Evolutionary conservation across 805 yeast species (phyloP), one percentile per base, ranked within the genome.

Genomic region (Kockiozyma suomiensis): DNA sequence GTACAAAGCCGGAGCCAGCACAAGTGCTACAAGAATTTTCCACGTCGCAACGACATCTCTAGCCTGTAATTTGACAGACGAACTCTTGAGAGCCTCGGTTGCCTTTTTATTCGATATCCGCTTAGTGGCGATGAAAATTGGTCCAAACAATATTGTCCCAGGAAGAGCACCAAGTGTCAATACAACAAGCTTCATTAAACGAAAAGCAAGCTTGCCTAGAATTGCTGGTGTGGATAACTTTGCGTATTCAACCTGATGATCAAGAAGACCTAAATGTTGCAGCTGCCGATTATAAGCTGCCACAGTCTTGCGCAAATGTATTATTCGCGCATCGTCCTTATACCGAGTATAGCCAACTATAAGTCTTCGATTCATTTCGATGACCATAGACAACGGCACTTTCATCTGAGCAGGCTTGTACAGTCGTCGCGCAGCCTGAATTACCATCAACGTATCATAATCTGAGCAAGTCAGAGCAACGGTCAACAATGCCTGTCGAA

Each of bases 11-110:
- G 99, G 99, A 0, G 97, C 96, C 55, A 90, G 76, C 3, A 92
- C 96, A 82, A 93, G 82, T 37, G 92, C 85, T 37, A 93, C 90
- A 64, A 93, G 78, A 47, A 93, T 86, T 74, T 93, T 93, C 99
- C 99, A 93, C 1, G 98, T 92, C 1, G 98, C 98, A 61, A 93
- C 82, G 23, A 93, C 97, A 73, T 93, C 99, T 58, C 85, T 87
- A 21, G 96, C 98, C 70, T 85, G 85, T 61, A 93, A 86, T 73
- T 93, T 93, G 23, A 93, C 99, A 0, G 91, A 81, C 0, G 97
- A 91, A 5, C 82, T 86, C 8, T 91, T 92, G 61, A 93, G 79
- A 0, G 98, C 98, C 49, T 83, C 81, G 58, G 75, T 78, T 33
- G 93, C 90, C 74, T 92, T 91, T 60, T 79, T 78, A 46, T 78